Base-by-base conservation (phyloP, 345 rosid genomes). In the Bruguiera parviflora region DNA sequence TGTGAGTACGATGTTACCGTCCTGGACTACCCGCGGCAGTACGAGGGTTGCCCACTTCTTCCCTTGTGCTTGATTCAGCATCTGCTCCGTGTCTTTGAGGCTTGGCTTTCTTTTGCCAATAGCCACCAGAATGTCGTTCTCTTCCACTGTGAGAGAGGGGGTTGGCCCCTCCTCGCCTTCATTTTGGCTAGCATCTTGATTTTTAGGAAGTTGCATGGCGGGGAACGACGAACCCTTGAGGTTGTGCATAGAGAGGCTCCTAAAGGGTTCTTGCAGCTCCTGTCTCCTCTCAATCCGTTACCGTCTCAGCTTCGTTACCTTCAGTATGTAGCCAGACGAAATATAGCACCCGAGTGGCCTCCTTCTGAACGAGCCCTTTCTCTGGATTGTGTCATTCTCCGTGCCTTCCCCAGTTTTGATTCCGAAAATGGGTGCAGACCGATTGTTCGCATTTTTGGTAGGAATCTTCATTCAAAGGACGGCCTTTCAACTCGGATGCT, bases 281-380 rank as follows among this genome's bases (percentile, higher is more conserved):
- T 95, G 60, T 95, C 97, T 15, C 97, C 97, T 16, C 84, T 95
- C 37, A 95, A 95, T 81, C 99, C 99, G 0, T 80, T 92, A 72
- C 97, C 99, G 0, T 95, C 99, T 70, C 99, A 92, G 77, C 92
- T 95, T 70, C 96, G 97, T 9, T 95, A 92, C 81, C 92, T 95
- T 82, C 99, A 95, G 63, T 95, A 90, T 79, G 91, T 95, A 18
- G 86, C 96, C 5, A 87, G 97, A 81, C 90, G 96, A 71, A 90
- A 88, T 63, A 86, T 90, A 73, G 77, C 84, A 72, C 85, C 97
- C 8, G 97, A 92, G 73, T 92, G 99, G 99, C 99, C 99, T 25
- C 99, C 99, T 82, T 92, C 99, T 46, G 99, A 89, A 78, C 83
- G 96, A 63, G 87, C 88, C 19, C 92, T 95, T 72, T 95, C 99